Base-by-base conservation (phyloP, 2,329 filamentous ascomycete species). In the Cladosporium phlei region DNA sequence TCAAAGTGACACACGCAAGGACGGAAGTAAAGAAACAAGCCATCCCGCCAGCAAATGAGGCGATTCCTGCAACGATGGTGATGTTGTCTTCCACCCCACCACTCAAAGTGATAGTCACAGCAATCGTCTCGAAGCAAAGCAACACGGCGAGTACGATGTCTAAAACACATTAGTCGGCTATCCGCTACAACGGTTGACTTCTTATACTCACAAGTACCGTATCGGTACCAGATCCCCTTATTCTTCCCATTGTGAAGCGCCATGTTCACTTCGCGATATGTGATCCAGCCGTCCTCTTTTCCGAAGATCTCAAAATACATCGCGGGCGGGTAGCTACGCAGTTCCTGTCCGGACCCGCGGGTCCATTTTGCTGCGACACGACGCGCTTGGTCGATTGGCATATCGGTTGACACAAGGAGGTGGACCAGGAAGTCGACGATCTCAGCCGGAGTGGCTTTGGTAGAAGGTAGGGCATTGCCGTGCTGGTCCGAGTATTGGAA, bases 221-320 rank as follows among this genome's bases (percentile, higher is more conserved):
- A 14, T 8, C 5, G 22, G 21, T 37, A 16, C 20, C 12, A n/a
- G 6, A 24, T 4, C 12, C 7, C 6, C n/a, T 10, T 16, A 21
- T 30, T 37, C 20, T 17, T 24, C 25, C 45, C 38, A 10, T 42
- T 28, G 20, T 24, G 27, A 22, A 46, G 25, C 2, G 43, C 35
- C 2, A 50, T 3, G 10, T 47, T 40, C 1, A 50, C 43, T 14
- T 51, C 53, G 25, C 48, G 50, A 42, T 50, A 55, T 3, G 54
- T 39, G 21, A 49, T 45, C 53, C 53, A 55, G 3, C 44, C 51
- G 20, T 55, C 51, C 16, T 53, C 49, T 5, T 24, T 11, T 8
- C 51, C 52, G 33, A 57, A 52, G 9, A 57, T 48, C 3, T 52
- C 44, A 4, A 40, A 44, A 20, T 46, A 57, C 32, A 57, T 40